phyloP scores from a whole-genome alignment of 768 basidiomycete genomes.

The Tricholoma saponaceum region DNA sequence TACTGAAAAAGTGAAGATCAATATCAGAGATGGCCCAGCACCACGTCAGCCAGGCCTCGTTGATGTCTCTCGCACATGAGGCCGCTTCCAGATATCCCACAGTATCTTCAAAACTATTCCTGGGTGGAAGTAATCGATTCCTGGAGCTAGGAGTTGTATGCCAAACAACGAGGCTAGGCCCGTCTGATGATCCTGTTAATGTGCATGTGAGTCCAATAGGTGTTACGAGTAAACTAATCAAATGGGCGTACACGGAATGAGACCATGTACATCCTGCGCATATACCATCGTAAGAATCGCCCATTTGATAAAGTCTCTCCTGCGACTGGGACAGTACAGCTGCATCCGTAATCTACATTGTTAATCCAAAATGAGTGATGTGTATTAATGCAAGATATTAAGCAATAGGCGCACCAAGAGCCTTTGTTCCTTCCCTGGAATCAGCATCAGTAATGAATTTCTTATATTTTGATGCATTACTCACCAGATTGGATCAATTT shows the following conservation, averaged over 20 bases:
- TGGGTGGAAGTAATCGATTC: neutral
- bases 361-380: neutral
- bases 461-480: neutral
- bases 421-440: neutral
- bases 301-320: neutral
- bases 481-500: neutral
- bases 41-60: no score
- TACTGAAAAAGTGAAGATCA: no score
- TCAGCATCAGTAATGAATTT: neutral
- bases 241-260: neutral
- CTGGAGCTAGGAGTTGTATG: neutral
- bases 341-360: neutral
- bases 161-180: no score
- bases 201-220: neutral
- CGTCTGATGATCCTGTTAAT: neutral
- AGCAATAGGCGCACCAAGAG: neutral
- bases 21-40: no score
- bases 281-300: neutral
- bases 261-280: neutral
- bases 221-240: neutral
- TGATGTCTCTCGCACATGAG: no score
- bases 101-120: neutral
- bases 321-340: neutral
- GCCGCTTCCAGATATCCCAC: neutral
- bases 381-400: neutral